Evolutionary conservation across 306 rosid genomes (phyloP), one percentile per base, ranked within the genome.

Genomic region (Rosa multiflora): DNA sequence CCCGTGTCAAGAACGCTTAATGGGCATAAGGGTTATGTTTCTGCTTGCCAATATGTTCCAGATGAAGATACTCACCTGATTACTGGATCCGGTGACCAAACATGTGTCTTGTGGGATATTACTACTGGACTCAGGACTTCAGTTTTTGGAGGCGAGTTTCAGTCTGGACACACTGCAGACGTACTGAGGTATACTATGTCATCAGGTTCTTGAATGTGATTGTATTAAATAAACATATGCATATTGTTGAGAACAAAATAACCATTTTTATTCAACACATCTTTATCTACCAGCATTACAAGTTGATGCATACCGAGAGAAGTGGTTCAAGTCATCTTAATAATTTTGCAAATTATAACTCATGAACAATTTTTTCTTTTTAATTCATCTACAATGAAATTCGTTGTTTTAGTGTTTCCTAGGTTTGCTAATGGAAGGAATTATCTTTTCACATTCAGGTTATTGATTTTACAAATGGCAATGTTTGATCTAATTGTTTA

Each of bases 111-210:
- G 77, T 95, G 99, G 99, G 99, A 95, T 88, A 88, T 92, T 79
- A 88, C 97, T 44, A 92, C 98, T 1, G 99, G 99, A 79, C 98
- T 95, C 47, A 85, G 92, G 82, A 91, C 99, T 35, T 91, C 99
- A 77, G 98, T 92, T 76, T 95, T 95, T 39, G 99, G 99, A 37
- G 99, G 98, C 76, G 98, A 95, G 87, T 95, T 95, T 92, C 99
- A 95, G 89, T 95, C 98, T 5, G 99, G 99, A 66, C 99, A 95
- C 76, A 89, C 97, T 77, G 89, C 90, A 63, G 99, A 95, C 80
- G 96, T 95, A 80, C 85, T 84, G 35, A 92, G 99, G 99, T 94
- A 90, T 73, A 13, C 67, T 62, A 26, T 62, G 23, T 9, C 67
- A 62, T 62, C 39, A 62, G 18, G 40, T 62, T 26, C 32, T 59